Evolutionary conservation across 1,139 yeast species (phyloP), one percentile per base, ranked within the genome.

Genomic region (Kodamaea plutei): DNA sequence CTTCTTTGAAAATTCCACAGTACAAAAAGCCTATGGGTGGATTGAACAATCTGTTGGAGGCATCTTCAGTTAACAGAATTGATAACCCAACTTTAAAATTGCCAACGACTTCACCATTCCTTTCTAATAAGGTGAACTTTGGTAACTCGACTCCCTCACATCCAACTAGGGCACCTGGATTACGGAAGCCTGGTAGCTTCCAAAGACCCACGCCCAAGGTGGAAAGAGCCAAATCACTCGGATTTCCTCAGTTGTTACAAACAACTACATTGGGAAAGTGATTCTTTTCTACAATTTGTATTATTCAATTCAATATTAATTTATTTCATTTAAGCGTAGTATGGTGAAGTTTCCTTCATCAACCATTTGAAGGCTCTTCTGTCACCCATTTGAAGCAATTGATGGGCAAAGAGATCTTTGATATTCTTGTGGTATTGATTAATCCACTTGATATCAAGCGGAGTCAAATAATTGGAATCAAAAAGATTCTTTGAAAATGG

Each of bases 401-500:
- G 52, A 3, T 50, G 56, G 8, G 58, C 57, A 33, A 69, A 58
- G 25, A 61, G 69, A 1, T 47, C 45, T 33, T 69, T 47, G 10
- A 74, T 56, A 28, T 53, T 51, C 25, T 46, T 44, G 45, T 75
- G 72, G 40, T 61, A 75, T 15, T 58, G 56, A 44, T 74, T 72
- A 21, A 75, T 62, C 80, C 80, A 75, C n/a, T 50, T 45, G 16
- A 68, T 44, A 44, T 75, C 79, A n/a, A 57, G 50, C 0, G 44
- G 39, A 3, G 56, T 48, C 31, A 75, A 55, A 34, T 57, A 52
- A 9, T 42, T 35, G 6, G 34, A 45, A 40, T 74, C 75, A 28
- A 75, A 72, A 31, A 75, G 56, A 20, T 59, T 64, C 23, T 56
- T 50, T 37, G 79, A 69, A 42, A 72, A 74, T 3, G 81, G 81